Evolutionary conservation across 108 stramenopile genomes (phyloP), one percentile per base, ranked within the genome.

Genomic region (Skeletonema marinoi): DNA sequence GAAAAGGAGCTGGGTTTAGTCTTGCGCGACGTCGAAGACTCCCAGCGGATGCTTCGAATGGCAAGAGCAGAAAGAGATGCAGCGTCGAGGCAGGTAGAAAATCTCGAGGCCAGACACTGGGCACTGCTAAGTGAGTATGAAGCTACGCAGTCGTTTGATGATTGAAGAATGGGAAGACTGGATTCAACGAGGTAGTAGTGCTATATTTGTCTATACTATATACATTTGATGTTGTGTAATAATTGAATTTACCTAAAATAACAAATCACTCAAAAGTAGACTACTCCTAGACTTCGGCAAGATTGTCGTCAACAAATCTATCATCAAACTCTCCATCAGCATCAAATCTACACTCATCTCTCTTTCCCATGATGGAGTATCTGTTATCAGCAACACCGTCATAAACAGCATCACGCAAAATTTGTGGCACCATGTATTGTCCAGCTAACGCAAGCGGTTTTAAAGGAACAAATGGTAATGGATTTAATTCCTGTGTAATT

Each of bases 381-480:
- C 93, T 82, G 77, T 92, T 94, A 46, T 92, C 81, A 10, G 93
- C 91, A n/a, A 94, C 93, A 21, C 59, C 70, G 59, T 94, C 89
- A 70, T 94, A 94, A 13, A 92, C 78, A n/a, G 78, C 54, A 70
- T 94, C 89, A 14, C 93, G 72, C n/a, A 92, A 32, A 42, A 87
- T 73, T 39, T 83, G 65, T 13, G 91, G 93, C 19, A 92, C 78
- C 13, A 92, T 17, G 16, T 14, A 68, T 66, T 69, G 76, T 31
- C 78, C 86, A 59, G 85, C 13, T 4, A 42, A 65, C 4, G 87
- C 90, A 13, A 74, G 62, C 5, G 88, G 82, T 64, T 73, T 68
- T 14, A 84, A 35, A 35, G 86, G 81, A 6, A 88, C 65, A 32
- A 88, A 65, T 48, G 85, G 77, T 9, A 89, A 48, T 3, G 89